Evolutionary conservation across 305 asterid species (phyloP).

Genomic region (Fraxinus paxiana): DNA sequence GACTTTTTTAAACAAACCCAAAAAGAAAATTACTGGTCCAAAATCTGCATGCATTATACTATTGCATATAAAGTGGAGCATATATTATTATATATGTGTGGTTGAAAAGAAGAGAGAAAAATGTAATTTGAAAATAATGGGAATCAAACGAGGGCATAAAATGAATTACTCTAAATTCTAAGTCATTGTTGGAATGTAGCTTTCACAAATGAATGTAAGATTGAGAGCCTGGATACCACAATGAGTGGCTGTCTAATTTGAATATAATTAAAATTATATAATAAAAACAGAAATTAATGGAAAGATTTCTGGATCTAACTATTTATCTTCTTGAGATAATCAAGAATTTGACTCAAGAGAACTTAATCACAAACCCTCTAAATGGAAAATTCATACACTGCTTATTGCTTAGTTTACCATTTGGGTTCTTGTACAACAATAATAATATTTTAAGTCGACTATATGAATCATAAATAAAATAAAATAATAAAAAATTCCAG

Average conservation of each 20-base stretch:
- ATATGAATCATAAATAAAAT: not conserved
- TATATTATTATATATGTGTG: not conserved
- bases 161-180: not conserved
- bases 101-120: no score
- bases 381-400: not conserved
- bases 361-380: not conserved
- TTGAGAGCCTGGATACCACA: conserved; percentile 20
- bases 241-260: conserved; percentile 24
- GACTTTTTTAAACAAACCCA: not conserved
- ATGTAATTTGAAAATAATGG: no score
- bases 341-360: not conserved
- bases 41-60: not conserved
- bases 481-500: not conserved
- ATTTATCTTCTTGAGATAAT: not conserved
- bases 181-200: conserved; percentile 37
- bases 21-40: not conserved
- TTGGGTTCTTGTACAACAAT: not conserved
- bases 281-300: not conserved
- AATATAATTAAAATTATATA: not conserved
- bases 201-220: conserved; percentile 48
- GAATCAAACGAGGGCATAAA: no score
- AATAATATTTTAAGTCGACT: not conserved
- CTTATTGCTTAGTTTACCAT: not conserved
- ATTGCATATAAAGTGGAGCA: not conserved
- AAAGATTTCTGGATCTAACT: conserved; percentile 20